Evolutionary conservation across 129 eudicot genomes (phyloP).

Genomic region (Heracleum sosnowskyi): DNA sequence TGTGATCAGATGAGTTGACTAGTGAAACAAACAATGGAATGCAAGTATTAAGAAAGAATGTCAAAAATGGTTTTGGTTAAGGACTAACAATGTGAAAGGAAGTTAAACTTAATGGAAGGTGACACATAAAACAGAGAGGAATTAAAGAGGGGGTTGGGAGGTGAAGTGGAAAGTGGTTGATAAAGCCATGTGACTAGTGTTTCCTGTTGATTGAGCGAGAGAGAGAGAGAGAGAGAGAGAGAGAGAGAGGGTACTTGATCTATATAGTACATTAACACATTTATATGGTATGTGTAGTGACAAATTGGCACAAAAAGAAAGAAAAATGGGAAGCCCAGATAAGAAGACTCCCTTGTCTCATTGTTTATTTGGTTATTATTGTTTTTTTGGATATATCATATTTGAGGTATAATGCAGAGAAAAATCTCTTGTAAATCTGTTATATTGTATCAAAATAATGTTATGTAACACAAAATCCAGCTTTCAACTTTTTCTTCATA

Average conservation of each 20-base stretch:
- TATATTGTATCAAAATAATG: not conserved
- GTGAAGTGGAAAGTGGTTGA: not conserved
- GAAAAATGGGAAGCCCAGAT: not conserved
- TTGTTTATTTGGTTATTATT: not conserved
- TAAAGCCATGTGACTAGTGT: constrained; percentile 16
- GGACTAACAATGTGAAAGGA: constrained; percentile 13
- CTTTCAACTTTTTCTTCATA: not conserved
- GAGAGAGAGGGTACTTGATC: not conserved
- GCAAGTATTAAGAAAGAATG: constrained; percentile 12
- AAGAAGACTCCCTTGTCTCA: not conserved
- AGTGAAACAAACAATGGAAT: not conserved
- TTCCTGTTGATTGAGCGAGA: not conserved
- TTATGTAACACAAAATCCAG: not conserved
- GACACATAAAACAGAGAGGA: constrained; percentile 21
- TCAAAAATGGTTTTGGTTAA: constrained; percentile 8
- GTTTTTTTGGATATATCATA: not conserved
- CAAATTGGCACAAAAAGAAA: not conserved
- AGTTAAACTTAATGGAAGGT: constrained; percentile 12
- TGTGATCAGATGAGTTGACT: constrained; percentile 16
- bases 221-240: not conserved
- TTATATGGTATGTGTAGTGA: not conserved
- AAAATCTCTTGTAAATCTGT: not conserved
- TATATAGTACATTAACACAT: not conserved
- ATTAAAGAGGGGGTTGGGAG: constrained; percentile 14
- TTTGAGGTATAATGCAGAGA: not conserved